Conservation (phyloP, 192 early-diverging fungal species). For the Backusella liffmaniae region DNA sequence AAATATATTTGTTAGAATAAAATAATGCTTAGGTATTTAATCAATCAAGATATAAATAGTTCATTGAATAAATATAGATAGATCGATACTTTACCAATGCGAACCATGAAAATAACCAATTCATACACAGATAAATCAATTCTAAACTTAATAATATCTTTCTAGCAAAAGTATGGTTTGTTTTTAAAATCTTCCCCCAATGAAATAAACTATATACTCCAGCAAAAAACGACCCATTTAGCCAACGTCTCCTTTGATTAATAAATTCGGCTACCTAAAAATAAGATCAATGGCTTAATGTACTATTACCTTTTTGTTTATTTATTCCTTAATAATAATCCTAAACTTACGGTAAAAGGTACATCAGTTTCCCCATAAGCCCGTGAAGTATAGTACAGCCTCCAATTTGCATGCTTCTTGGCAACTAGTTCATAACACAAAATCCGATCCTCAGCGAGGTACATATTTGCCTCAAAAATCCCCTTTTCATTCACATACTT, state of each 20-base stretch:
- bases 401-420: conserved; percentile 63
- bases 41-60: not conserved
- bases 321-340: not conserved
- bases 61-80: not conserved
- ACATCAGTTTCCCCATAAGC: conserved; percentile 81
- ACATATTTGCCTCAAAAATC: conserved; percentile 69
- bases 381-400: conserved; percentile 65
- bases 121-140: conserved; percentile 77
- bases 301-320: not conserved
- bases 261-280: conserved; percentile 66
- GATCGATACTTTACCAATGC: conserved; percentile 50
- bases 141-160: conserved; percentile 76
- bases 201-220: conserved; percentile 65
- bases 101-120: conserved; percentile 91
- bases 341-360: conserved; percentile 41
- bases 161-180: conserved; percentile 63
- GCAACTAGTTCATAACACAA: conserved; percentile 78
- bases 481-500: conserved; percentile 57
- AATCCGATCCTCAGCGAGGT: conserved; percentile 71
- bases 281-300: not conserved
- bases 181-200: conserved; percentile 58
- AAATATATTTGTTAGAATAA: not conserved
- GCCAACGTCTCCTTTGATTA: conserved; percentile 78
- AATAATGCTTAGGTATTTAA: not conserved
- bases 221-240: conserved; percentile 66